Evolutionary conservation across 1,284 basidiomycete species (phyloP), one percentile per base, ranked within the genome.

Genomic region (Hymenochaete sp.): DNA sequence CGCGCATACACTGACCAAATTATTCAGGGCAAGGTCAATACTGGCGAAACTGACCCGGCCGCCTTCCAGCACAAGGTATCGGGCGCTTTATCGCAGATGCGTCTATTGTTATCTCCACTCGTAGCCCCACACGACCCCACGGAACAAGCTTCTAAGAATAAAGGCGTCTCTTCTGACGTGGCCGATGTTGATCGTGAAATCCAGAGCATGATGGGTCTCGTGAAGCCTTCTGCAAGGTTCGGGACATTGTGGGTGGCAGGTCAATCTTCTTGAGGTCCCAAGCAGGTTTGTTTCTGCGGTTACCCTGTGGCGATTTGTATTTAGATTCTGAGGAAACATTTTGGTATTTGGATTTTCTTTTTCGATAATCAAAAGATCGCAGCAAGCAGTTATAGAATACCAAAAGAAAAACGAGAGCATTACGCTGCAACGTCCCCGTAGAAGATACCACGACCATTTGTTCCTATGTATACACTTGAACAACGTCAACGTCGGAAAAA

Each of bases 381-480:
- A n/a, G n/a, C n/a, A n/a, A n/a, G n/a, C n/a, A n/a, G n/a, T n/a
- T n/a, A n/a, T n/a, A n/a, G n/a, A n/a, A n/a, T n/a, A n/a, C n/a
- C n/a, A n/a, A n/a, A n/a, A n/a, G n/a, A n/a, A n/a, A n/a, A n/a
- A n/a, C n/a, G n/a, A n/a, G n/a, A n/a, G n/a, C n/a, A n/a, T n/a
- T n/a, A n/a, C n/a, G n/a, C n/a, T n/a, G 54, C 7, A 61, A 24
- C 59, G 48, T 77, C 72, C 1, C 76, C 75, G 52, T 71, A 78
- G 60, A 75, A 80, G 44, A 79, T 79, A 21, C 78, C 77, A 37
- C 77, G 71, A 25, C 77, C 77, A 52, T 79, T 79, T 1, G 77
- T 79, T 3, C 77, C 78, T 38, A 80, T 68, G 54, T 79, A 80
- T 1, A 79, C 75, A 18, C 77, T 77, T 49, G 7, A 11, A 19